phyloP scores from a whole-genome alignment of 192 early-diverging fungal genomes.

The Rhizoclosmatium sp. region DNA sequence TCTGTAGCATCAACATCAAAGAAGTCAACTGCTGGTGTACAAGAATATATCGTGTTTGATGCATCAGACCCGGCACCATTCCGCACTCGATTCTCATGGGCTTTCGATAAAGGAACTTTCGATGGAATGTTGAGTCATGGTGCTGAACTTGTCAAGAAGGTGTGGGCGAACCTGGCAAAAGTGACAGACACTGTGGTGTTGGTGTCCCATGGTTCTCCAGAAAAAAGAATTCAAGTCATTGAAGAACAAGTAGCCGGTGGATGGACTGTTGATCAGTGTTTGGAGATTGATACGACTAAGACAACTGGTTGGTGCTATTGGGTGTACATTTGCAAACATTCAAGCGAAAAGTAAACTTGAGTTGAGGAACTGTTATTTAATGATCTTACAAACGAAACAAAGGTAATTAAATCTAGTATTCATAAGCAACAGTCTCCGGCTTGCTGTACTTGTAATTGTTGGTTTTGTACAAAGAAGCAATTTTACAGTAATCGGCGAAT shows the following conservation, averaged over 20 bases:
- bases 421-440: background rate
- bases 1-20: background rate
- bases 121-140: conserved; percentile 38
- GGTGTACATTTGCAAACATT: conserved; percentile 14
- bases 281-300: conserved; percentile 23
- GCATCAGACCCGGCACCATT: conserved; percentile 5
- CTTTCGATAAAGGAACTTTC: conserved; percentile 38
- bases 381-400: background rate
- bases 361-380: too few species aligned
- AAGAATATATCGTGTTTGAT: conserved; percentile 18
- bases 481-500: too few species aligned
- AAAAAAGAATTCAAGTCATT: conserved; percentile 25
- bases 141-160: conserved; percentile 6
- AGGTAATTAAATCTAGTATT: background rate
- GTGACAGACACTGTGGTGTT: conserved; percentile 23
- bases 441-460: conserved; percentile 8
- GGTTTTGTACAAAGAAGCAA: background rate
- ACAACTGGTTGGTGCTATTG: conserved; percentile 4
- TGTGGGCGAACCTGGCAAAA: conserved; percentile 22
- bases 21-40: background rate
- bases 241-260: conserved; percentile 28
- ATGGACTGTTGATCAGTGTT: conserved; percentile 32
- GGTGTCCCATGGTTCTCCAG: conserved; percentile 32
- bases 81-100: conserved; percentile 15
- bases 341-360: too few species aligned